These are phyloP conservation scores for Populus simonii DNA, from an alignment of 345 rosid species.

Conservation along the genomic window DNA sequence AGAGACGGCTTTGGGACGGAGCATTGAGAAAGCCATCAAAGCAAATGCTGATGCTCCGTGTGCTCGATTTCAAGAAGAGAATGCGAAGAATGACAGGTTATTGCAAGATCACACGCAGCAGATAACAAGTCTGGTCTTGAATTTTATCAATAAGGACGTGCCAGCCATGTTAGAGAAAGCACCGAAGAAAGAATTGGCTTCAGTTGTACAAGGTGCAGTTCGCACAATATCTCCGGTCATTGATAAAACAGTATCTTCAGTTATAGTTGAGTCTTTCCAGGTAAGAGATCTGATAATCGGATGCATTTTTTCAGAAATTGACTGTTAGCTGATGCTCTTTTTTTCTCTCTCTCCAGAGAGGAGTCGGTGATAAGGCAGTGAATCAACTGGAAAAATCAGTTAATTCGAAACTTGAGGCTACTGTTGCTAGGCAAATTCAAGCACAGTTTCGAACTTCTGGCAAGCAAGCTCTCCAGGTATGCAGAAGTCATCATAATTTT, in stretches of 20 bases:
- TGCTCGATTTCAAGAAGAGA: slow-evolving; percentile 81
- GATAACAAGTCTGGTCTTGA: slow-evolving; percentile 46
- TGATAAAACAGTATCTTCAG: slow-evolving; percentile 64
- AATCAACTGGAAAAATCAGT: slow-evolving; percentile 83
- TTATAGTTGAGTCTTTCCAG: slow-evolving; percentile 82
- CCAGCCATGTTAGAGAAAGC: slow-evolving; percentile 53
- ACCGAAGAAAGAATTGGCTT: slow-evolving; percentile 64
- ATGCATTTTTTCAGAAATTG: slow-evolving; percentile 11
- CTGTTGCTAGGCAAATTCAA: slow-evolving; percentile 79
- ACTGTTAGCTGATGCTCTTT: slow-evolving; percentile 4
- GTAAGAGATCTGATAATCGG: slow-evolving; percentile 35
- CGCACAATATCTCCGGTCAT: slow-evolving; percentile 58
- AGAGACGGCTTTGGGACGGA: slow-evolving; percentile 66
- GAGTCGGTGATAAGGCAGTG: slow-evolving; percentile 83
- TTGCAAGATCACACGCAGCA: slow-evolving; percentile 57
- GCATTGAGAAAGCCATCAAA: slow-evolving; percentile 66
- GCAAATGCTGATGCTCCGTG: slow-evolving; percentile 73
- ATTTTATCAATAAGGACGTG: slow-evolving; percentile 63
- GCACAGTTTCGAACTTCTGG: slow-evolving; percentile 94
- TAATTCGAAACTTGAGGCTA: slow-evolving; percentile 72
- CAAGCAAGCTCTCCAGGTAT: slow-evolving; percentile 89
- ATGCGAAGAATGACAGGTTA: slow-evolving; percentile 59
- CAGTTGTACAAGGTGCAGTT: slow-evolving; percentile 47
- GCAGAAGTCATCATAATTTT: slow-evolving; percentile 2
- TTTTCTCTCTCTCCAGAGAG: slow-evolving; percentile 49